Percentiles rank a stretch among this genome's conserved stretches.
These are phyloP conservation scores for Yamadazyma kanchanaburiensis DNA, from an alignment of 1,139 yeast genomes.

Conservation along the genomic window DNA sequence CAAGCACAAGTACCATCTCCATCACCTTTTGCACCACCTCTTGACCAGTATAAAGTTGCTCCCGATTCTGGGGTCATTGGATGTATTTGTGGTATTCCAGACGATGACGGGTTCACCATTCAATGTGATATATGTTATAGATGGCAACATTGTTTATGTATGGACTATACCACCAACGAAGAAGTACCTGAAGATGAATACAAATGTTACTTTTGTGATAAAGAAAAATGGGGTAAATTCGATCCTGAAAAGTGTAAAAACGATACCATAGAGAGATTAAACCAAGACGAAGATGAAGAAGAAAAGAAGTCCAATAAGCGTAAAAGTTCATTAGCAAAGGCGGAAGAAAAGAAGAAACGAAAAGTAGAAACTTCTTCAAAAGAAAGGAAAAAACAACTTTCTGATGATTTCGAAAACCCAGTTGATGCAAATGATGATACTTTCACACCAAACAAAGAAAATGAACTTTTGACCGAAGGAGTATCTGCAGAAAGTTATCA, in stretches of 20 bases:
- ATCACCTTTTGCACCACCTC: conserved; percentile 26
- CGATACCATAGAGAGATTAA: conserved; percentile 35
- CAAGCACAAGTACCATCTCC: not conserved
- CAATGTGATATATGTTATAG: conserved; percentile 90
- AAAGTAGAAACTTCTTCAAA: conserved; percentile 6
- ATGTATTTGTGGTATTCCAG: conserved; percentile 84
- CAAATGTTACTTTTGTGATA: conserved; percentile 76
- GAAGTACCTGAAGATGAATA: conserved; percentile 80
- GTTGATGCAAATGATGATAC: conserved; percentile 7
- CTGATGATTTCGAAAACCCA: conserved; percentile 15
- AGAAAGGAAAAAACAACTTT: conserved; percentile 12
- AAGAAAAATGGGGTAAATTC: conserved; percentile 48
- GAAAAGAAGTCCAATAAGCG: conserved; percentile 7
- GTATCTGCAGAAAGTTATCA: conserved; percentile 48
- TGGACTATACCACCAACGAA: conserved; percentile 67
- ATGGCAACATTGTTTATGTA: conserved; percentile 94
- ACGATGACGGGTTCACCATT: conserved; percentile 93
- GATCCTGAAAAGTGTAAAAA: conserved; percentile 37
- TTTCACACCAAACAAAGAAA: conserved; percentile 35
- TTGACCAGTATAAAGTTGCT: conserved; percentile 54
- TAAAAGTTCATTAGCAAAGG: conserved; percentile 7
- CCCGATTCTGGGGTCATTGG: conserved; percentile 85
- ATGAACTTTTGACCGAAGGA: conserved; percentile 39
- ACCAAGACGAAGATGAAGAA: conserved; percentile 20
- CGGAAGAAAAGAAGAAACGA: conserved; percentile 10